These are phyloP conservation scores for Teratosphaeria zuluensis DNA, from an alignment of 2,329 filamentous ascomycete species.

Conservation along the genomic window DNA sequence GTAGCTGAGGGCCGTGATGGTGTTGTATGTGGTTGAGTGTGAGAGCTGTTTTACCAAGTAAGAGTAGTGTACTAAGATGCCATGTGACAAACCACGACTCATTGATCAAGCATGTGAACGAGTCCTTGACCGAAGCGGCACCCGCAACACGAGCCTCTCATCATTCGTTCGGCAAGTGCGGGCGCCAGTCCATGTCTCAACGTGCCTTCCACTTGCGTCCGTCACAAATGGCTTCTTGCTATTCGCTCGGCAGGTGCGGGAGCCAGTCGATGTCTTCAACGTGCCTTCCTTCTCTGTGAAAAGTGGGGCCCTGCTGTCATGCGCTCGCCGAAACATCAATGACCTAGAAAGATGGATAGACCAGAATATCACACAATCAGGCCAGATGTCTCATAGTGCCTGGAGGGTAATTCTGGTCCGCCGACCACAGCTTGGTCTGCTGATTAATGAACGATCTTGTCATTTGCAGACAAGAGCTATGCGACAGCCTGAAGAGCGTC, in stretches of 20 bases:
- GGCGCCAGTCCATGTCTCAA: not conserved
- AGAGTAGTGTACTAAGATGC: no score
- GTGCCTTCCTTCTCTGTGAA: not conserved
- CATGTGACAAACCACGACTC: no score
- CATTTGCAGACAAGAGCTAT: no score
- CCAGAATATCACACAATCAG: no score
- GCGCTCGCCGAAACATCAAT: not conserved
- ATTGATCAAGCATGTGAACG: not conserved
- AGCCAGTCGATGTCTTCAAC: not conserved
- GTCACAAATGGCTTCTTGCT: not conserved
- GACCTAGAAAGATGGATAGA: not conserved
- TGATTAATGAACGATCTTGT: no score
- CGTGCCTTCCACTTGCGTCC: not conserved
- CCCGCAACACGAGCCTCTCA: no score
- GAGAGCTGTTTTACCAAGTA: no score
- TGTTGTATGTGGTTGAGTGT: not conserved
- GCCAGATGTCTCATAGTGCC: no score
- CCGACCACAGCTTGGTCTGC: no score
- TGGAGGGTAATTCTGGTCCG: no score
- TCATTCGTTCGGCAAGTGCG: not conserved
- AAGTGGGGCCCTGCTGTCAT: not conserved
- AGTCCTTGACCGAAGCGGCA: not conserved
- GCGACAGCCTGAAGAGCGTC: no score
- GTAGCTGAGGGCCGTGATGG: not conserved
- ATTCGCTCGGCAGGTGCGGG: not conserved